A percentile compares a stretch with the other conserved stretches of the same genome.
phyloP scores from a whole-genome alignment of 306 rosid genomes.

The Benincasa hispida region DNA sequence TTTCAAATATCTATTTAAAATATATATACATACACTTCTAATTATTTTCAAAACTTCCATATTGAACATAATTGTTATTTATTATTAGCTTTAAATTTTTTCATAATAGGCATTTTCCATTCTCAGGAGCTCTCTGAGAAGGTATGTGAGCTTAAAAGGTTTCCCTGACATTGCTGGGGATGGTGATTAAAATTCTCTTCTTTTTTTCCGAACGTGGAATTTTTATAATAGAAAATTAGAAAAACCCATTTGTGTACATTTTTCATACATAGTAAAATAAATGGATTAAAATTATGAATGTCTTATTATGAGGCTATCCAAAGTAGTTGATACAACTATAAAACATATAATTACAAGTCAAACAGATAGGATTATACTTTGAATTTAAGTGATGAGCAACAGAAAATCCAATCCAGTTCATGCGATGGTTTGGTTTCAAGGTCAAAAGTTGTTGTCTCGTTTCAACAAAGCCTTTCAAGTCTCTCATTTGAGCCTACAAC shows the following conservation, averaged over 20 bases:
- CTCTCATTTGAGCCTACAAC: constrained; percentile 95
- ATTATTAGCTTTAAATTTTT: neutral
- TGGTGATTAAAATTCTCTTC: neutral
- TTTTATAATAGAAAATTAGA: neutral
- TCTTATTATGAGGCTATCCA: neutral
- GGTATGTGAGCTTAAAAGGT: neutral
- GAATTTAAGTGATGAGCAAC: constrained; percentile 89
- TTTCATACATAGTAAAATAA: neutral
- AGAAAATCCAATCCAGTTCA: constrained; percentile 99
- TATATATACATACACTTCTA: neutral
- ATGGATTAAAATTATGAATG: neutral
- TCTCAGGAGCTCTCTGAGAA: neutral
- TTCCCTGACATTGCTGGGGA: neutral
- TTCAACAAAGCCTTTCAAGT: constrained; percentile 92
- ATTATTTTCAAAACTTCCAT: neutral
- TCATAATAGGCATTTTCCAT: neutral
- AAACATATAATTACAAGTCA: constrained; percentile 2
- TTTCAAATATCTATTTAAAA: neutral
- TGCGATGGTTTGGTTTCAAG: constrained; percentile 95
- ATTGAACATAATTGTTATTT: neutral
- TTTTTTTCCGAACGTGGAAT: neutral
- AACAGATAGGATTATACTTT: constrained; percentile 37
- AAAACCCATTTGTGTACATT: neutral
- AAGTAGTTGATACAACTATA: neutral
- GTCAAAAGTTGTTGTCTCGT: constrained; percentile 87